Evolutionary conservation across 2,329 filamentous ascomycete species (phyloP).

Genomic region (Penicillium sp.): DNA sequence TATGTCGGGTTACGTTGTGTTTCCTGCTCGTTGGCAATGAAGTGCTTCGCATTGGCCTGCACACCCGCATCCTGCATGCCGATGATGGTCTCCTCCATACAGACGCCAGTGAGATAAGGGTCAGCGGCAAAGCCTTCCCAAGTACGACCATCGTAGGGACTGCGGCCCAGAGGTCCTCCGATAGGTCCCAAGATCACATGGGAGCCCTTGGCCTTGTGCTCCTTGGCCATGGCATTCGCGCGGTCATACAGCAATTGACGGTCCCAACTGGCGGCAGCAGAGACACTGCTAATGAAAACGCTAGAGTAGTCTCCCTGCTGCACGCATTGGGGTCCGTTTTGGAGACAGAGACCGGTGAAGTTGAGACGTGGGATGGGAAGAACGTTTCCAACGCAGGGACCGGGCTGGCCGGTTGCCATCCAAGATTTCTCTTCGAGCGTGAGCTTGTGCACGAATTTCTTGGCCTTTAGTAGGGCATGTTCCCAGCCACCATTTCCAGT

Average conservation of each 20-base stretch:
- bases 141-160: slow-evolving; percentile 20
- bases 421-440: slow-evolving; percentile 25
- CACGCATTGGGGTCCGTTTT: slow-evolving; percentile 17
- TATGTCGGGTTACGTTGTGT: neutral
- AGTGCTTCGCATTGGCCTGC: slow-evolving; percentile 35
- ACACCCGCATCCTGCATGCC: slow-evolving; percentile 60
- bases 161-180: slow-evolving; percentile 46
- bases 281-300: slow-evolving; percentile 16
- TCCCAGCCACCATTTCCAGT: slow-evolving; percentile 28
- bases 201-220: slow-evolving; percentile 19
- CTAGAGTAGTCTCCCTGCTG: slow-evolving; percentile 18
- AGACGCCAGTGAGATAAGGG: slow-evolving; percentile 47
- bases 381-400: slow-evolving; percentile 17
- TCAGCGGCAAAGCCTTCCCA: slow-evolving; percentile 50
- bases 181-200: slow-evolving; percentile 17
- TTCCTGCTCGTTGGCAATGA: slow-evolving; percentile 70
- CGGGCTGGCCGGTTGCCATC: slow-evolving; percentile 18
- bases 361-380: slow-evolving; percentile 17
- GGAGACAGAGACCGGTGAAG: slow-evolving; percentile 14
- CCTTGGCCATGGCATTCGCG: slow-evolving; percentile 15
- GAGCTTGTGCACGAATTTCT: slow-evolving; percentile 39
- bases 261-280: slow-evolving; percentile 17
- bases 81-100: slow-evolving; percentile 49
- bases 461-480: slow-evolving; percentile 16
- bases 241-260: slow-evolving; percentile 9